Conservation (phyloP, 2,329 filamentous ascomycete species). For the Sclerotinia subarctica region DNA sequence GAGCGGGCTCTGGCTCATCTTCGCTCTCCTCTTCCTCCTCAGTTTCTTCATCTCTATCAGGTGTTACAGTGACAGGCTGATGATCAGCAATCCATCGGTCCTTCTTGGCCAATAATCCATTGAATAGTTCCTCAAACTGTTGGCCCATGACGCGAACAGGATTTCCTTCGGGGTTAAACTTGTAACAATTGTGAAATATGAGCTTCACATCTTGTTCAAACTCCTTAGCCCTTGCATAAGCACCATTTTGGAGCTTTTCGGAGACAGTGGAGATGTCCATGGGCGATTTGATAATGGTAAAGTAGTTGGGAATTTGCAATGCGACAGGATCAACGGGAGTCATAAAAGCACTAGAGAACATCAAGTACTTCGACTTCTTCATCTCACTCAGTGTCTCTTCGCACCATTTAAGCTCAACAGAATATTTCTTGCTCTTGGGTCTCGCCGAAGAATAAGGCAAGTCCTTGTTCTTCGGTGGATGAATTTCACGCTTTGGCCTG, state of each 20-base stretch:
- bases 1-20: conserved; percentile 42
- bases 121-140: conserved; percentile 71
- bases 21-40: conserved; percentile 59
- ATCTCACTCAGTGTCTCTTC: conserved; percentile 77
- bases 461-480: conserved; percentile 85
- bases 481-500: conserved; percentile 88
- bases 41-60: conserved; percentile 61
- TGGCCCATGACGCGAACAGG: conserved; percentile 70
- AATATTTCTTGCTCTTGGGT: conserved; percentile 86
- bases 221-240: conserved; percentile 79
- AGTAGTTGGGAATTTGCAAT: conserved; percentile 88
- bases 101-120: conserved; percentile 73
- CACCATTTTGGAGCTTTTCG: conserved; percentile 70
- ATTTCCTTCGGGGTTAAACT: conserved; percentile 82
- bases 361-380: conserved; percentile 67
- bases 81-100: conserved; percentile 76
- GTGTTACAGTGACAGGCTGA: conserved; percentile 61
- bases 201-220: conserved; percentile 79
- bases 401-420: conserved; percentile 86
- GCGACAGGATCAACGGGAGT: conserved; percentile 89
- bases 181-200: conserved; percentile 86
- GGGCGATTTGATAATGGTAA: conserved; percentile 90
- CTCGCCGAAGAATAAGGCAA: conserved; percentile 81
- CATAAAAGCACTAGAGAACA: conserved; percentile 71
- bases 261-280: conserved; percentile 90